Percentiles rank a stretch among this genome's conserved stretches.
These are phyloP conservation scores for Aspergillus homomorphus DNA, from an alignment of 495 filamentous ascomycete species.

Conservation along the genomic window DNA sequence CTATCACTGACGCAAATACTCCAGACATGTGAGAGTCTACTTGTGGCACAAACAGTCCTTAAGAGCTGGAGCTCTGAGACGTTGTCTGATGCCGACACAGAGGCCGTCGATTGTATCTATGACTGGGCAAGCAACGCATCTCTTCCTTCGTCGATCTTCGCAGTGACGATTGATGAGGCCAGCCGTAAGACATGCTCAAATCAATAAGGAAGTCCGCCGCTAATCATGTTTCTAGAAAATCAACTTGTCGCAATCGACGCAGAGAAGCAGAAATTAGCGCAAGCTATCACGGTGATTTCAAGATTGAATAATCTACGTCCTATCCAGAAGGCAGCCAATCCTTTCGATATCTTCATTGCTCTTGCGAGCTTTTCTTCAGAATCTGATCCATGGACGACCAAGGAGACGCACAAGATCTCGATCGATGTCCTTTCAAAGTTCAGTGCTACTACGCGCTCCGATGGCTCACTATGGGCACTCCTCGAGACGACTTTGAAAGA, in stretches of 20 bases:
- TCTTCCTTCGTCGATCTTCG: constrained; percentile 37
- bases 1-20: constrained; percentile 8
- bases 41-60: constrained; percentile 28
- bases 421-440: constrained; percentile 41
- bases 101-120: constrained; percentile 29
- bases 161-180: constrained; percentile 24
- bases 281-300: constrained; percentile 33
- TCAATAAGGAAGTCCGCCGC: not conserved
- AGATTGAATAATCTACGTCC: constrained; percentile 18
- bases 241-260: constrained; percentile 10
- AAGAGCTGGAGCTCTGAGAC: constrained; percentile 15
- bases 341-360: constrained; percentile 30
- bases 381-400: constrained; percentile 54
- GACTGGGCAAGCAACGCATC: constrained; percentile 34
- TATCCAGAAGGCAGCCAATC: constrained; percentile 17
- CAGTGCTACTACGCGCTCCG: constrained; percentile 14
- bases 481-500: constrained; percentile 53
- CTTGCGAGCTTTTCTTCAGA: constrained; percentile 48
- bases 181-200: constrained; percentile 22
- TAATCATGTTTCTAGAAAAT: constrained; percentile 16
- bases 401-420: constrained; percentile 28
- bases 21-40: constrained; percentile 34
- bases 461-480: constrained; percentile 39
- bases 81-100: constrained; percentile 25
- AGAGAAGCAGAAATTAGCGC: constrained; percentile 21